Evolutionary conservation across 2,329 filamentous ascomycete genomes (phyloP).

Genomic region (Nemania sp.): DNA sequence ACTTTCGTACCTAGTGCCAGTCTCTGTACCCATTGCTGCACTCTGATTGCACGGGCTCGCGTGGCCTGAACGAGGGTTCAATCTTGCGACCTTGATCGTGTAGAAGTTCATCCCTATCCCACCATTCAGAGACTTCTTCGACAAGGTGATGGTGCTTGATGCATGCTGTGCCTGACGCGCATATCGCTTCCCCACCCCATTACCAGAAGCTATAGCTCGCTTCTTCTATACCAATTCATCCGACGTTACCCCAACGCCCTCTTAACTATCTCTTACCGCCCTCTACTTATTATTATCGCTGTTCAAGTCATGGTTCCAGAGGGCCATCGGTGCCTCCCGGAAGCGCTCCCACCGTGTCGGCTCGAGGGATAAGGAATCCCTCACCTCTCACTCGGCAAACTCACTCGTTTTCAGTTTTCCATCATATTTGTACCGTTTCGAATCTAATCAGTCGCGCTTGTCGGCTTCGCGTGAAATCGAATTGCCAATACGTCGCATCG

Average conservation of each 20-base stretch:
- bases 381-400: slow-evolving; percentile 28
- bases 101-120: not conserved
- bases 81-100: slow-evolving; percentile 34
- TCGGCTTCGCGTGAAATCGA: not conserved
- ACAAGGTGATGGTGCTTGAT: slow-evolving; percentile 30
- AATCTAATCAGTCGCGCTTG: not conserved
- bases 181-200: slow-evolving; percentile 30
- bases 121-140: slow-evolving; percentile 28
- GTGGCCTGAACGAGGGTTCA: slow-evolving; percentile 31
- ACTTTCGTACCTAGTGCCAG: slow-evolving; percentile 24
- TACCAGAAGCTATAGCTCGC: slow-evolving; percentile 29
- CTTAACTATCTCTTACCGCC: slow-evolving; percentile 15
- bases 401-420: slow-evolving; percentile 24
- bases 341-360: slow-evolving; percentile 35
- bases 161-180: slow-evolving; percentile 34
- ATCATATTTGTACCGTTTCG: too few relatives aligned
- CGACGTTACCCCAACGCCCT: slow-evolving; percentile 30
- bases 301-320: slow-evolving; percentile 28
- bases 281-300: slow-evolving; percentile 16
- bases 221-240: slow-evolving; percentile 35
- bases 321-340: slow-evolving; percentile 29
- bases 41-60: slow-evolving; percentile 37
- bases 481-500: not conserved
- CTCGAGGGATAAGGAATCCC: slow-evolving; percentile 45
- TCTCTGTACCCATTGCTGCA: slow-evolving; percentile 30